phyloP scores from a whole-genome alignment of 139 green algal genomes.

The Tetratostichococcus sp. region DNA sequence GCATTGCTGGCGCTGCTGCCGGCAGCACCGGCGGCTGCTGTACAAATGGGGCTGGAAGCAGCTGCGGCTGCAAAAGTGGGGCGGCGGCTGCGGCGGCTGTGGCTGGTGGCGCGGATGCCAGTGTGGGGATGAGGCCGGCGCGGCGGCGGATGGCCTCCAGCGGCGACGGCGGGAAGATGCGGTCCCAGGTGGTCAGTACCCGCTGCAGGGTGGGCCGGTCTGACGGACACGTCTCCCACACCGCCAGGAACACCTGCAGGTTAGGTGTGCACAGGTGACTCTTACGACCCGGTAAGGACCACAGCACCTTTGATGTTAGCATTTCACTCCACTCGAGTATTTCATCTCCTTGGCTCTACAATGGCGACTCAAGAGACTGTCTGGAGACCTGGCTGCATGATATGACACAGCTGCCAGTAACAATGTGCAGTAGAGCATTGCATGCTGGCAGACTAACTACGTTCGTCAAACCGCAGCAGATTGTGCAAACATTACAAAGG shows the following conservation, averaged over 20 bases:
- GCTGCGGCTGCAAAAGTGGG: not conserved
- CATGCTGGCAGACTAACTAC: no score
- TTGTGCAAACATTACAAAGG: no score
- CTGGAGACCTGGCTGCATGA: no score
- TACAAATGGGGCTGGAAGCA: not conserved
- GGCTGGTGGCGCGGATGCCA: not conserved
- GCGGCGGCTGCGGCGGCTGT: not conserved
- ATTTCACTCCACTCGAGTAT: no score
- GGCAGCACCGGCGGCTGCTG: not conserved
- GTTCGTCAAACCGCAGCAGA: no score
- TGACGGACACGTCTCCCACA: constrained; percentile 34
- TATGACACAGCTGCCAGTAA: no score
- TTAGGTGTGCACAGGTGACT: no score
- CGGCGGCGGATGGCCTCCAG: constrained; percentile 29
- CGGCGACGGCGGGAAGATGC: constrained; percentile 36
- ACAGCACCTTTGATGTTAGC: no score
- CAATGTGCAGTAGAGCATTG: no score
- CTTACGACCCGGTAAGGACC: no score
- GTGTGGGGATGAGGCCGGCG: not conserved
- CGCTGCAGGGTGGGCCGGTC: constrained; percentile 36
- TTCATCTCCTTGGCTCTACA: no score
- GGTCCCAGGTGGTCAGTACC: constrained; percentile 53
- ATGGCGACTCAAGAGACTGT: no score
- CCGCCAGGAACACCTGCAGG: constrained; percentile 44
- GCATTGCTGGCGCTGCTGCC: not conserved